Percentiles rank a stretch among this genome's conserved stretches.
Conservation (phyloP, 2,329 filamentous ascomycete species). For the Lomentospora prolificans region DNA sequence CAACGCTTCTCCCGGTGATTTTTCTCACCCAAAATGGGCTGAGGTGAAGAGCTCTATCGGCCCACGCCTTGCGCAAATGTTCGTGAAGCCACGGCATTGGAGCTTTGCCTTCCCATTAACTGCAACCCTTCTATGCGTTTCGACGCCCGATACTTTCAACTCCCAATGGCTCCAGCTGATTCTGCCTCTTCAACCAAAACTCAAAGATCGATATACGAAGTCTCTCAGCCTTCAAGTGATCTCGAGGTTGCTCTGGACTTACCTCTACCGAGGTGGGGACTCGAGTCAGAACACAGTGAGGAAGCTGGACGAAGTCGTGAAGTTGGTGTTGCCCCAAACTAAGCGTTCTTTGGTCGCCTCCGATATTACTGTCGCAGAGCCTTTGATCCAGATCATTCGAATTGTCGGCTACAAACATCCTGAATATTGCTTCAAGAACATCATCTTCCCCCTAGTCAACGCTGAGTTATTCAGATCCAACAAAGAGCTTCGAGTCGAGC, state of each 20-base stretch:
- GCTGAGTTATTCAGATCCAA: conserved; percentile 74
- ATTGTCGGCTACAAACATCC: conserved; percentile 91
- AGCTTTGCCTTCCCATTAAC: conserved; percentile 78
- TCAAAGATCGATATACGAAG: conserved; percentile 74
- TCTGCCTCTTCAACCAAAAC: conserved; percentile 63
- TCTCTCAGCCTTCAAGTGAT: conserved; percentile 80
- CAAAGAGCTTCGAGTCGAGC: conserved; percentile 75
- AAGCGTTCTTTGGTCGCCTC: conserved; percentile 74
- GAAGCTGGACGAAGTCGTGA: conserved; percentile 84
- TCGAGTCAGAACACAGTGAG: conserved; percentile 55
- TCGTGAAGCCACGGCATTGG: conserved; percentile 91
- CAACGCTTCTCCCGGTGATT: conserved; percentile 62
- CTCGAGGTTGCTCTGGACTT: conserved; percentile 87
- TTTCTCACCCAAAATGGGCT: conserved; percentile 76
- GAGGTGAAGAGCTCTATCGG: conserved; percentile 73
- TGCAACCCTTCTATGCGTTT: conserved; percentile 78
- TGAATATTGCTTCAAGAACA: conserved; percentile 82
- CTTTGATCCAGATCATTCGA: conserved; percentile 84
- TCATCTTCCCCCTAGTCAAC: conserved; percentile 94
- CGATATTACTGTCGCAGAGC: conserved; percentile 76
- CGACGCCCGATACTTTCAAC: conserved; percentile 72
- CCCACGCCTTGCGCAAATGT: conserved; percentile 71
- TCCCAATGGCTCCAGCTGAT: conserved; percentile 81
- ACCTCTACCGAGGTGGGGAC: conserved; percentile 77
- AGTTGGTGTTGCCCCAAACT: conserved; percentile 69